Base-by-base conservation (phyloP, 2,329 filamentous ascomycete genomes). In the Sporothrix mexicana region DNA sequence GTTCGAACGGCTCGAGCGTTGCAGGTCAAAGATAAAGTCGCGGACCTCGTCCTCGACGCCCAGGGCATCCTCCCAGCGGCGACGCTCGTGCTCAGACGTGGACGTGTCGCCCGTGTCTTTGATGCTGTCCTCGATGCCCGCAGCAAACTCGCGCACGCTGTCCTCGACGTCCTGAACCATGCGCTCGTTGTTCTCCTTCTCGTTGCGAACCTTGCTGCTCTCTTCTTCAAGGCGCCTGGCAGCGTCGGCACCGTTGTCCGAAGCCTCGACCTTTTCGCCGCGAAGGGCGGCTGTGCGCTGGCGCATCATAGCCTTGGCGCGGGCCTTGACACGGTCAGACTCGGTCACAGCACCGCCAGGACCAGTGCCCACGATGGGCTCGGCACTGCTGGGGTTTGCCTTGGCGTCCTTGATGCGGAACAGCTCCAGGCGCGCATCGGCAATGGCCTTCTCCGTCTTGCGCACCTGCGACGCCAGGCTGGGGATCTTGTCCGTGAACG, bases 141-240 rank as follows among this genome's bases (percentile, higher is more conserved):
- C 90, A 69, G 93, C 89, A 79, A 97, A 98, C 72, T 97, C 95
- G 41, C 91, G 91, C 62, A 98, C 95, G 78, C 95, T 97, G 59
- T 98, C 96, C 80, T 99, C 96, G 1, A 99, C 95, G 81, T 99
- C 96, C 71, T 90, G 91, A 30, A 97, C 95, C 95, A 99, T 98
- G 73, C 92, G 90, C 82, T 99, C 96, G 77, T 98, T 97, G 77
- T 93, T 93, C 80, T 98, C 95, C 77, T 93, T 93, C 79, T 99
- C 96, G 12, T 90, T 91, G 80, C 91, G 91, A 67, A 95, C 88
- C 76, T 91, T 92, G 75, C 92, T 90, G 77, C 86, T 96, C 82
- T 99, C 95, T 77, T 97, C 93, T 80, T 98, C 96, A 17, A 98
- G 82, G 47, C 96, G 90, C 82, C 94, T 93, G 64, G 94, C 91